Percentiles rank a stretch among this genome's conserved stretches.
Conservation (phyloP, 805 yeast genomes). For the Spathaspora sp. region DNA sequence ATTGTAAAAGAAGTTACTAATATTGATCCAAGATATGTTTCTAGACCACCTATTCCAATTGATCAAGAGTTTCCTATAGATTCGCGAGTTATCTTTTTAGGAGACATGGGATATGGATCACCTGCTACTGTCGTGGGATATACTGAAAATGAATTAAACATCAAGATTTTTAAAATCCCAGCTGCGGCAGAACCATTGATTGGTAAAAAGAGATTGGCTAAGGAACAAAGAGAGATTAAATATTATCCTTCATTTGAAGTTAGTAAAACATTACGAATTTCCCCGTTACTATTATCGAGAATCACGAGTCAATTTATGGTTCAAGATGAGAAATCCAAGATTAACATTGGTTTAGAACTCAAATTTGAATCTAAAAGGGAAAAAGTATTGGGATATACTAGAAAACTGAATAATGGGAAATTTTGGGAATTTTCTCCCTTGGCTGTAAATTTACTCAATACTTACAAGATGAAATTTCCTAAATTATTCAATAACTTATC, state of each 20-base stretch:
- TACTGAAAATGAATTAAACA: slow-evolving; percentile 46
- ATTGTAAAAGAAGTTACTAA: slow-evolving; percentile 72
- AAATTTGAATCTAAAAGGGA: slow-evolving; percentile 75
- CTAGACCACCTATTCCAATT: slow-evolving; percentile 72
- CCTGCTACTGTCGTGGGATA: slow-evolving; percentile 67
- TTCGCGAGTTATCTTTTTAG: slow-evolving; percentile 71
- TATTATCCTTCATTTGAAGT: slow-evolving; percentile 68
- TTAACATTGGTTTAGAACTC: slow-evolving; percentile 78
- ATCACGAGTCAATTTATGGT: slow-evolving; percentile 73
- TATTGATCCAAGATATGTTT: slow-evolving; percentile 69
- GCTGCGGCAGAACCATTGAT: slow-evolving; percentile 54
- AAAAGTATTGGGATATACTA: slow-evolving; percentile 86
- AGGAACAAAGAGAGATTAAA: slow-evolving; percentile 52
- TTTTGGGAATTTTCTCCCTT: slow-evolving; percentile 80
- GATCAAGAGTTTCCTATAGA: slow-evolving; percentile 78
- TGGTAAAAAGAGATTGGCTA: slow-evolving; percentile 57
- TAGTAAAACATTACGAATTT: slow-evolving; percentile 52
- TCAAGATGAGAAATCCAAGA: slow-evolving; percentile 44
- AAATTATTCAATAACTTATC: slow-evolving; percentile 46
- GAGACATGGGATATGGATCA: slow-evolving; percentile 85
- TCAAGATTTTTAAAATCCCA: slow-evolving; percentile 40
- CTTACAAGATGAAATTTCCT: slow-evolving; percentile 62
- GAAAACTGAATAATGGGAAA: slow-evolving; percentile 44
- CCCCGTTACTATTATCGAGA: slow-evolving; percentile 67
- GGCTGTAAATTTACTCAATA: slow-evolving; percentile 63